Base-by-base conservation (phyloP, 2,329 filamentous ascomycete species). In the Tympanopsis confertula region DNA sequence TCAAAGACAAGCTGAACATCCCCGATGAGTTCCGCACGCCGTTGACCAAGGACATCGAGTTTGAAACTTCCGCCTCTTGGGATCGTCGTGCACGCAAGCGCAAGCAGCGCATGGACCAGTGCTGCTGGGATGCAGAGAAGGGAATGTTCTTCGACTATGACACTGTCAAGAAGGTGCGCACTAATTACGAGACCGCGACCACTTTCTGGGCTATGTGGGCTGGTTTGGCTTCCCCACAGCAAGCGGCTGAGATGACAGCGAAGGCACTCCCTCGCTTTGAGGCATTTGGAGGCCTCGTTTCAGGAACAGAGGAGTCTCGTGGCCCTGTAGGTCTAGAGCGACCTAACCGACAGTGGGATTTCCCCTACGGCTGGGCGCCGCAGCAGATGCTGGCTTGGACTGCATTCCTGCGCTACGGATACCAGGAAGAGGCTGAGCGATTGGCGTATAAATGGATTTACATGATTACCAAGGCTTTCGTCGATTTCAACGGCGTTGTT, bases 121-220 rank as follows among this genome's bases (percentile, higher is more conserved):
- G 91, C 52, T 77, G 94, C 56, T 98, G 91, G 91, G 83, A 93
- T 54, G 82, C 89, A 47, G 69, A 85, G 47, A 78, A 84, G 55
- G 89, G 89, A 41, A 94, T 96, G 85, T 98, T 86, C 68, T 96
- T 96, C 54, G 91, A 98, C 61, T 98, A 96, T 59, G 74, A 98
- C 62, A 94, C 86, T 1, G 78, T 72, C 44, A 85, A 82, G 58
- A 77, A 87, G 54, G 61, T 86, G 59, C 85, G 83, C 50, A 86
- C 78, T 47, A 75, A 70, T 13, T 96, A 96, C 56, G 91, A 96
- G 63, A 84, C 77, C 45, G 86, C 82, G 39, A 98, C 91, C 3
- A 95, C 88, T 0, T 88, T 96, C 63, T 98, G 91, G 91, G 78
- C 91, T 3, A 82, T 98, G 63, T 98, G 91, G 89, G 86, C 89